Percentiles rank a stretch among this genome's conserved stretches.
phyloP scores from a whole-genome alignment of 2,329 filamentous ascomycete genomes.

The Xylaria sp. region DNA sequence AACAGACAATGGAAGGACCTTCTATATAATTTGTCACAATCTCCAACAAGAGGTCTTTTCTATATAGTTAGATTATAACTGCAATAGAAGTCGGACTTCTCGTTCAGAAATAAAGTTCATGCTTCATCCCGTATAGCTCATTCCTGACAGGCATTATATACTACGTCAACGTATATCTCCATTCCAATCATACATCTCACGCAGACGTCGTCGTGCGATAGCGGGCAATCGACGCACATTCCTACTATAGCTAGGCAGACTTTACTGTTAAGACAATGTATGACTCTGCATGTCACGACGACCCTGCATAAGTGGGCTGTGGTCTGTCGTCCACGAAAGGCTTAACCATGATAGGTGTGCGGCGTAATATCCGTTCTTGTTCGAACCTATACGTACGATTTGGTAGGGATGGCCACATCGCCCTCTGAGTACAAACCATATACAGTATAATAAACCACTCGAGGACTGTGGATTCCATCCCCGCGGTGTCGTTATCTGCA shows the following conservation, averaged over 20 bases:
- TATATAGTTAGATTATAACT: too few species aligned
- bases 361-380: background rate
- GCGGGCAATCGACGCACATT: too few species aligned
- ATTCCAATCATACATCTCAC: too few species aligned
- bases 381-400: constrained; percentile 3
- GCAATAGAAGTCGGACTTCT: too few species aligned
- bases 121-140: too few species aligned
- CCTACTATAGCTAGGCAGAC: too few species aligned
- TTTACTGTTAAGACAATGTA: background rate
- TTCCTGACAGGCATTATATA: too few species aligned
- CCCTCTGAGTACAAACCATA: constrained; percentile 13
- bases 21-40: constrained; percentile 4
- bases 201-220: too few species aligned
- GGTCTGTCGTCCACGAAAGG: background rate
- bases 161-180: too few species aligned
- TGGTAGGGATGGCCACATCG: constrained; percentile 5
- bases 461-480: constrained; percentile 16
- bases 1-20: background rate
- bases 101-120: too few species aligned
- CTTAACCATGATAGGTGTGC: constrained; percentile 2
- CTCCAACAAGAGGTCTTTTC: too few species aligned
- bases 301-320: too few species aligned
- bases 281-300: constrained; percentile 6
- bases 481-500: background rate
- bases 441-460: constrained; percentile 14